These are phyloP conservation scores for Bothriochloa decipiens DNA, from an alignment of 176 grass and related monocot species.

Conservation along the genomic window DNA sequence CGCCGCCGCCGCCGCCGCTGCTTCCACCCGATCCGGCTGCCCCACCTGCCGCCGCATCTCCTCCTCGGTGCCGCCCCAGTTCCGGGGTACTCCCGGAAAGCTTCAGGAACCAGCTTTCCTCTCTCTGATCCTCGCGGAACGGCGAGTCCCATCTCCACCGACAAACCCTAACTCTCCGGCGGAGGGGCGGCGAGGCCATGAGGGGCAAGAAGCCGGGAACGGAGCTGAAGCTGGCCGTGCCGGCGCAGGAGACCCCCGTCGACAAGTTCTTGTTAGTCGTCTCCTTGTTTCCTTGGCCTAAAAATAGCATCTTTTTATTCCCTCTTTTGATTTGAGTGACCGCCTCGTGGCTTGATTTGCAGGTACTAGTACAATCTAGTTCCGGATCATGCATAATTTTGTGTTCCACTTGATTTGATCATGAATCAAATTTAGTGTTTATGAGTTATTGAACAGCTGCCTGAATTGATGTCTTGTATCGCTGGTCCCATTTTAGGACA, in stretches of 20 bases:
- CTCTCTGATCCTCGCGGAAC: neutral
- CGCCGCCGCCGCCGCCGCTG: no score
- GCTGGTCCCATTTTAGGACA: conserved; percentile 60
- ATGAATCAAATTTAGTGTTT: neutral
- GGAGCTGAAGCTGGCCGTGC: conserved; percentile 77
- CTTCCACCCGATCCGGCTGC: neutral
- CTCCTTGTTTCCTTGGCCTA: neutral
- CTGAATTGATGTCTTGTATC: conserved; percentile 7
- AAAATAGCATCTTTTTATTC: neutral
- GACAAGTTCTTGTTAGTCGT: conserved; percentile 76
- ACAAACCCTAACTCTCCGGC: conserved; percentile 43
- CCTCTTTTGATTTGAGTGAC: neutral
- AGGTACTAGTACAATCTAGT: neutral
- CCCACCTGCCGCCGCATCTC: neutral
- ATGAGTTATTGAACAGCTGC: neutral
- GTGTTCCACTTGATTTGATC: neutral
- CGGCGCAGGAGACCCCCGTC: conserved; percentile 71
- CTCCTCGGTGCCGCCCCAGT: neutral
- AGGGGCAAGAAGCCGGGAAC: conserved; percentile 66
- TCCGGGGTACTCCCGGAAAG: neutral
- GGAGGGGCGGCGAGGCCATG: conserved; percentile 51
- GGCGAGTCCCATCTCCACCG: neutral
- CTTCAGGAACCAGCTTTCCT: neutral
- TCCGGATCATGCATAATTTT: conserved; percentile 15
- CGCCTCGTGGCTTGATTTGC: neutral